Conservation (phyloP, 352 stramenopile species). For the Pythium grandisporangium region DNA sequence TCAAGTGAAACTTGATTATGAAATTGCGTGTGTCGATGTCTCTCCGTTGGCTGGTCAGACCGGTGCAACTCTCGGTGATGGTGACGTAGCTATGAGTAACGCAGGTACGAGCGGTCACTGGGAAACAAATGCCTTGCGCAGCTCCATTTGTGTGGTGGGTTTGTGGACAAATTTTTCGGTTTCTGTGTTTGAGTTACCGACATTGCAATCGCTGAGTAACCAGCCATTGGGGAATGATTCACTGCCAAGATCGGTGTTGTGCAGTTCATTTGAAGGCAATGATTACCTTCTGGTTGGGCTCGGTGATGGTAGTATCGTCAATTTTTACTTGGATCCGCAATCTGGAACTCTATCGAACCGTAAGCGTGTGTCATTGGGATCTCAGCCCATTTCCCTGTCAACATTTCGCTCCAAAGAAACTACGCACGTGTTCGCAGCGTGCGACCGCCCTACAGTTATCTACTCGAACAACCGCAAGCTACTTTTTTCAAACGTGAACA, state of each 20-base stretch:
- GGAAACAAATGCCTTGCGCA: conserved; percentile 41
- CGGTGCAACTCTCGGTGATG: conserved; percentile 15
- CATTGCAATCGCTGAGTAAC: conserved; percentile 52
- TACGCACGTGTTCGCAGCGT: conserved; percentile 95
- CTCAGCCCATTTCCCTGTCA: conserved; percentile 92
- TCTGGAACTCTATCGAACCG: conserved; percentile 42
- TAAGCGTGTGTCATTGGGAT: conserved; percentile 94
- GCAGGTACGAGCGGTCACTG: conserved; percentile 26
- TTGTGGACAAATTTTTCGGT: conserved; percentile 93
- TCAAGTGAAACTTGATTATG: conserved; percentile 81
- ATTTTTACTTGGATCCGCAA: conserved; percentile 73
- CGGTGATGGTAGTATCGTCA: conserved; percentile 94
- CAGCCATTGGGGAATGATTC: conserved; percentile 71
- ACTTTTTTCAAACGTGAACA: conserved; percentile 94
- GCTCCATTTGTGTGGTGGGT: conserved; percentile 73
- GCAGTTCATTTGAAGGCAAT: conserved; percentile 76
- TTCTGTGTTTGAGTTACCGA: conserved; percentile 76
- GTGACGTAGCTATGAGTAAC: conserved; percentile 53
- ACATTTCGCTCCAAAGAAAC: conserved; percentile 89
- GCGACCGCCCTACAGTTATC: conserved; percentile 96
- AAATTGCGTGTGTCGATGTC: conserved; percentile 93
- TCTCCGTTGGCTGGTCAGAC: conserved; percentile 32
- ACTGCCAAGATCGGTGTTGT: conserved; percentile 83
- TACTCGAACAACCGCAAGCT: conserved; percentile 96
- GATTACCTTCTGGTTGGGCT: conserved; percentile 94